phyloP scores from a whole-genome alignment of 192 early-diverging fungal genomes.

The Polychytrium aggregatum region DNA sequence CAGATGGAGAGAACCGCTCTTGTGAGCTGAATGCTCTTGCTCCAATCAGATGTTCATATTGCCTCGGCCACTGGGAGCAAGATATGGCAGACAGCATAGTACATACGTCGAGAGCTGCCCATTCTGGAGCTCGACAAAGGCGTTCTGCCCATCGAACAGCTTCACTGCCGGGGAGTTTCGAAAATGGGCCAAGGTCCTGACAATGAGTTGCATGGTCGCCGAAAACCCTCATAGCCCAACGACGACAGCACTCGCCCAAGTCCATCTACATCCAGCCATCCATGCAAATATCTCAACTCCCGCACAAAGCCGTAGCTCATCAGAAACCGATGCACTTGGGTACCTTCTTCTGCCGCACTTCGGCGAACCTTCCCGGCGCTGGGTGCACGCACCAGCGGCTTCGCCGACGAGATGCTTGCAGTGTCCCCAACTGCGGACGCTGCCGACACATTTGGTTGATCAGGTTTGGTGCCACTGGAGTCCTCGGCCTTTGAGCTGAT shows the following conservation, averaged over 20 bases:
- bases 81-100: neutral
- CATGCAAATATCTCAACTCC: neutral
- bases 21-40: too few relatives aligned
- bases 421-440: neutral
- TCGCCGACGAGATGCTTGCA: neutral
- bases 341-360: too few relatives aligned
- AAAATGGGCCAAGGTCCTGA: constrained; percentile 2
- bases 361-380: too few relatives aligned
- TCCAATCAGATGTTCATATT: neutral
- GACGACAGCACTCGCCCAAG: neutral
- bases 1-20: too few relatives aligned
- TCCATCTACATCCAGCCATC: neutral
- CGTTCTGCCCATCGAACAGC: constrained; percentile 2
- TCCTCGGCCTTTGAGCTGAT: neutral
- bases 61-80: neutral
- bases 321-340: too few relatives aligned
- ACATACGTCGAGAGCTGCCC: constrained; percentile 7
- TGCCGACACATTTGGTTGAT: neutral
- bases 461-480: constrained; percentile 1
- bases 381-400: too few relatives aligned
- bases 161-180: neutral
- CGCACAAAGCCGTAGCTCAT: neutral
- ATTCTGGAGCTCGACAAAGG: constrained; percentile 2
- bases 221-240: neutral
- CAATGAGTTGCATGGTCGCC: too few relatives aligned